phyloP scores from a whole-genome alignment of 139 green algal species.

The Penium margaritaceum region DNA sequence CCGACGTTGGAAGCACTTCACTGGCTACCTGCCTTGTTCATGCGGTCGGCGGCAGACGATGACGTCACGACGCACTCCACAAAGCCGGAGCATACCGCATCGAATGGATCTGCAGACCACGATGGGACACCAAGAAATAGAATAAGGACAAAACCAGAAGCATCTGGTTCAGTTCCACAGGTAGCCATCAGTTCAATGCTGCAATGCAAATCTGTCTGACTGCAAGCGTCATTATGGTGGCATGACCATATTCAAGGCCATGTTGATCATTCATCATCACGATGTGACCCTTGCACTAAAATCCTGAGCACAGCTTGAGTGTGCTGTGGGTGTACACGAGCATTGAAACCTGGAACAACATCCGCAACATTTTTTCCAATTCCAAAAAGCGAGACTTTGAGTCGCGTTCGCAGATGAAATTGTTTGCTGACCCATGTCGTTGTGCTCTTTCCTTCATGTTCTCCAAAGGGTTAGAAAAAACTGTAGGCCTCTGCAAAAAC shows the following conservation, averaged over 20 bases:
- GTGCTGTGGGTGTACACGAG: too few species aligned
- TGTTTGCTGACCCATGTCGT: too few species aligned
- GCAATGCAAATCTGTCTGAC: not conserved
- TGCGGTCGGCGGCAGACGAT: conserved; percentile 8
- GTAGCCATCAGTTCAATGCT: not conserved
- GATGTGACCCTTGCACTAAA: not conserved
- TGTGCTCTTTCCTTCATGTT: too few species aligned
- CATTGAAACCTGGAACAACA: too few species aligned
- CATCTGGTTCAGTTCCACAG: not conserved
- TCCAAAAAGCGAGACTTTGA: too few species aligned
- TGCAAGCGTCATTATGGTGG: not conserved
- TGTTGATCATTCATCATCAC: conserved; percentile 3
- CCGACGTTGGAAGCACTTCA: too few species aligned
- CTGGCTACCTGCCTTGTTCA: too few species aligned
- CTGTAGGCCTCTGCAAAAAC: too few species aligned
- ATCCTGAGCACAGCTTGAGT: not conserved
- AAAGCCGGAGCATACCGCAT: conserved; percentile 24
- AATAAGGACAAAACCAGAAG: not conserved
- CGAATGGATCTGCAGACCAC: not conserved
- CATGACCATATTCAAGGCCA: not conserved
- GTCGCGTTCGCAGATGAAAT: too few species aligned
- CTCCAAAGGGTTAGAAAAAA: too few species aligned
- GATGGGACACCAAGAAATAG: conserved; percentile 2
- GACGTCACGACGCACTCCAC: conserved; percentile 35
- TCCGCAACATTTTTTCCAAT: too few species aligned